Conservation (phyloP, 192 early-diverging fungal species). For the Paraglomus occultum region DNA sequence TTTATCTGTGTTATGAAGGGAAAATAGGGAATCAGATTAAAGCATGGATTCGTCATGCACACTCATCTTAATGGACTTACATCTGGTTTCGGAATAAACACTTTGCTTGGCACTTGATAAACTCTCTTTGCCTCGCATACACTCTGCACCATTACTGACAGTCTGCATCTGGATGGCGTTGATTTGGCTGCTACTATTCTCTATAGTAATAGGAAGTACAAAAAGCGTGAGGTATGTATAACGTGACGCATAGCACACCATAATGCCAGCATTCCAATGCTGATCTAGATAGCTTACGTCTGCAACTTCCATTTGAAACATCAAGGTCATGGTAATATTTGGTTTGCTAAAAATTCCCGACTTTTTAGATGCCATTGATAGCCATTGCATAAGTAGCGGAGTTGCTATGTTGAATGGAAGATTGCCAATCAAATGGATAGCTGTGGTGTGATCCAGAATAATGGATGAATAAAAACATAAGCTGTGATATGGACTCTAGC, state of each 20-base stretch:
- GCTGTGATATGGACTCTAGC: background rate
- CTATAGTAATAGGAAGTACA: constrained; percentile 27
- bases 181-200: constrained; percentile 56
- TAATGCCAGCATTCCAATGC: too few relatives aligned
- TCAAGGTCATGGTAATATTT: constrained; percentile 67
- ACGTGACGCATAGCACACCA: background rate
- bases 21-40: too few relatives aligned
- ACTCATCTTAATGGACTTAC: constrained; percentile 22
- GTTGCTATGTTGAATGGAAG: constrained; percentile 77
- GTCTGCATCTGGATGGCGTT: constrained; percentile 55
- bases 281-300: constrained; percentile 35
- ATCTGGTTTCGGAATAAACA: constrained; percentile 77
- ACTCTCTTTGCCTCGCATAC: constrained; percentile 63
- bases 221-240: background rate
- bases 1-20: constrained; percentile 46
- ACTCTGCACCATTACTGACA: constrained; percentile 71
- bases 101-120: constrained; percentile 56
- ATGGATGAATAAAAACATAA: constrained; percentile 5
- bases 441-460: background rate
- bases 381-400: constrained; percentile 69
- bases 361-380: constrained; percentile 51
- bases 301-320: constrained; percentile 84
- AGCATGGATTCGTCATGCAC: background rate
- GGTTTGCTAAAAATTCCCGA: constrained; percentile 60
- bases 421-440: constrained; percentile 72